Percentiles rank a stretch among this genome's conserved stretches.
These are phyloP conservation scores for Thamnidium elegans DNA, from an alignment of 192 early-diverging fungal genomes.

Conservation along the genomic window DNA sequence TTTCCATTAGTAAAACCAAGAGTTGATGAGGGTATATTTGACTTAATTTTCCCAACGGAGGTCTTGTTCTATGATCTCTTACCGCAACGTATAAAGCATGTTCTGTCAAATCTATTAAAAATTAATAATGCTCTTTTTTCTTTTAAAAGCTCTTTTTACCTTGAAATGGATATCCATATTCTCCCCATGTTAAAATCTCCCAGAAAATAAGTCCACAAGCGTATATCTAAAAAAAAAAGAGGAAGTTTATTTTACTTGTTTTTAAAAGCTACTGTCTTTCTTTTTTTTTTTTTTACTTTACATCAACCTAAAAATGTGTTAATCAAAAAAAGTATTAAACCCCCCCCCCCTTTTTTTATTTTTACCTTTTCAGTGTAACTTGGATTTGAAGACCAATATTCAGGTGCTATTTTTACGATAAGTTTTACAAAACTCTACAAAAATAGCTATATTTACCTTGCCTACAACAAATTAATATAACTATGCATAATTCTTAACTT, in stretches of 20 bases:
- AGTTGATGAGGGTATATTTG: constrained; percentile 58
- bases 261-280: no score
- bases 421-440: not conserved
- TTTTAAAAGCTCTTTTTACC: constrained; percentile 18
- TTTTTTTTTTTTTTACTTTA: no score
- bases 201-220: constrained; percentile 76
- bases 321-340: no score
- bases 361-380: constrained; percentile 72
- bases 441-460: constrained; percentile 40
- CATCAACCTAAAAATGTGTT: no score
- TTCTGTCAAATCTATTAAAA: constrained; percentile 21
- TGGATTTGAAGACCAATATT: constrained; percentile 71
- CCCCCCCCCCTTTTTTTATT: no score
- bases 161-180: constrained; percentile 68
- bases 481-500: no score
- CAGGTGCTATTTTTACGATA: constrained; percentile 50
- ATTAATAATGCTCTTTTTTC: no score
- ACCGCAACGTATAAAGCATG: constrained; percentile 38
- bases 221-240: constrained; percentile 40
- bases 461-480: not conserved
- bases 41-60: constrained; percentile 49
- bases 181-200: constrained; percentile 76
- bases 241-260: no score
- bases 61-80: constrained; percentile 55
- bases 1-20: constrained; percentile 61